Base-by-base conservation (phyloP, 371 early-diverging fungal species). In the Apophysomyces elegans region DNA sequence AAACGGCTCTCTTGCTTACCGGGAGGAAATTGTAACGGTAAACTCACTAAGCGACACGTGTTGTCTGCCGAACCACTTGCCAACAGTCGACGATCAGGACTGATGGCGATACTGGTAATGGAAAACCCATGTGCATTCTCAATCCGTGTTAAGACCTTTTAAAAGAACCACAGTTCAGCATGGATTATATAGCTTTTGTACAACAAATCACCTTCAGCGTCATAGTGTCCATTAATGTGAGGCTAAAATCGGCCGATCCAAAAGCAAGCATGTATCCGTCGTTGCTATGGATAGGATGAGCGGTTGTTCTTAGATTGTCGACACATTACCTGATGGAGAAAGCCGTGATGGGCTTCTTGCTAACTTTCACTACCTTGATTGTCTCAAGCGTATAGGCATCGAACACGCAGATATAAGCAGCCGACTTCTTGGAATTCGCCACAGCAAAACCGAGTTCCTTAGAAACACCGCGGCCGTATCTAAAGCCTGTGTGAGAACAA, bases 41-140 rank as follows among this genome's bases (percentile, higher is more conserved):
- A 69, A 32, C 59, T 56, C 16, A 84, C 75, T 41, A 88, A 77
- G 18, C 79, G 76, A 66, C 89, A 90, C 1, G 83, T 81, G 50
- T 83, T 85, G 58, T 91, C 91, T 1, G 88, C 89, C 7, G 91
- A 91, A 0, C 83, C 91, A 65, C 85, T 91, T 21, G 84, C 82
- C 39, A 91, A 59, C 45, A 83, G 62, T 5, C 80, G 79, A 38
- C 81, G 77, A 54, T 86, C 83, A 44, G 67, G 80, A 59, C 84
- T 88, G 59, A 91, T 86, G 0, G 90, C 84, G 66, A 91, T 63
- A 12, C 82, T 76, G 2, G 89, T 90, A 58, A 91, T 87, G 16
- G 91, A 83, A 46, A 91, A 85, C 7, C 76, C 72, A 47, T 91
- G 91, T 0, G 88, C 88, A 14, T 83, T 78, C 46, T 83, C 82